A percentile compares a stretch with the other conserved stretches of the same genome.
Conservation (phyloP, 2,329 filamentous ascomycete genomes). For the Rutstroemia sp. region DNA sequence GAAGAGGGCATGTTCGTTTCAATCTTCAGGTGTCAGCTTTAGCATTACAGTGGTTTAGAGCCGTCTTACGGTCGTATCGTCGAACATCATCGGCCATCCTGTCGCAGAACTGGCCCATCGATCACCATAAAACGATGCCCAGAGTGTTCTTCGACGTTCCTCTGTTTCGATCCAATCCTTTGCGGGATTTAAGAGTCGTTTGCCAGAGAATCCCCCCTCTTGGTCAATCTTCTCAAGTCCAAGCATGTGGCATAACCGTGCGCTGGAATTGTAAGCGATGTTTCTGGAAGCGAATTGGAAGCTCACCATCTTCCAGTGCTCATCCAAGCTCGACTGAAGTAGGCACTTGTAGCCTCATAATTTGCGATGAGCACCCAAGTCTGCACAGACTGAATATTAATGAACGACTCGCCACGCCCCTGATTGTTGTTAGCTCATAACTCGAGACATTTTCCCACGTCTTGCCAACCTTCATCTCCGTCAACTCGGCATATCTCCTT, state of each 20-base stretch:
- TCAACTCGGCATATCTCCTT: constrained; percentile 73
- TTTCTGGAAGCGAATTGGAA: neutral
- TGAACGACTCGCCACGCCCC: constrained; percentile 70
- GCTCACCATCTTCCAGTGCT: constrained; percentile 57
- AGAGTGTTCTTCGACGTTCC: constrained; percentile 79
- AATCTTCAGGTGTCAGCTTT: constrained; percentile 16
- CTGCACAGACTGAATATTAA: constrained; percentile 74
- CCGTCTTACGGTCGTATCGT: constrained; percentile 50
- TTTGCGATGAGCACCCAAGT: constrained; percentile 67
- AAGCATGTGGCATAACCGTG: constrained; percentile 74
- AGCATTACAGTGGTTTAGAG: constrained; percentile 5
- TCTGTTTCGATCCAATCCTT: constrained; percentile 75
- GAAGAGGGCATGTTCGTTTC: constrained; percentile 72
- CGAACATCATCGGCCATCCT: constrained; percentile 79
- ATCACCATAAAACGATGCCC: constrained; percentile 77
- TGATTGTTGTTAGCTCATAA: constrained; percentile 23
- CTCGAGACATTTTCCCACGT: neutral
- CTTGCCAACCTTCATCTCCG: constrained; percentile 65
- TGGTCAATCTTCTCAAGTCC: constrained; percentile 73
- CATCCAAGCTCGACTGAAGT: constrained; percentile 80
- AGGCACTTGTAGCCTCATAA: constrained; percentile 79
- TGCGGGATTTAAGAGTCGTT: constrained; percentile 65
- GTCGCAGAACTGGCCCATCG: constrained; percentile 82
- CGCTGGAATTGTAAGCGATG: constrained; percentile 17
- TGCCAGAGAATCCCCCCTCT: constrained; percentile 49